These are phyloP conservation scores for Globisporangium cylindrosporum DNA, from an alignment of 352 stramenopile genomes.

Conservation along the genomic window DNA sequence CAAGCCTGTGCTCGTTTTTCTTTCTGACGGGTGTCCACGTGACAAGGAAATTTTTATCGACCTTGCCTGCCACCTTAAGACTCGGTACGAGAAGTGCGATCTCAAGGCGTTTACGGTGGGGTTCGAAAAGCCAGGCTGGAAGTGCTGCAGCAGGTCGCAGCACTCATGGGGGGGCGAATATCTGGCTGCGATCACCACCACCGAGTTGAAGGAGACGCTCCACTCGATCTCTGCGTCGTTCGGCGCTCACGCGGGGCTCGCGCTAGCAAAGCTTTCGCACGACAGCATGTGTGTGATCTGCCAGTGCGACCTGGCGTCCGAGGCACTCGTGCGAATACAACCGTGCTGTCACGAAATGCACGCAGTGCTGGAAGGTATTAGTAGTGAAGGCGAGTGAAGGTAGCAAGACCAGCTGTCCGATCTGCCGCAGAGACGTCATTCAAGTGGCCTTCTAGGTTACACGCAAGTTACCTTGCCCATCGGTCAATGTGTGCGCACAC, in stretches of 20 bases:
- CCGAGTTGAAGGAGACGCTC: conserved; percentile 3
- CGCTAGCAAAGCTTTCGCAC: background rate
- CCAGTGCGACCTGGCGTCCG: conserved; percentile 44
- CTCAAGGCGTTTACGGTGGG: background rate
- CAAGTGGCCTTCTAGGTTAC: no score
- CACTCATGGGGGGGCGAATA: background rate
- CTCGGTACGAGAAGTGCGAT: background rate
- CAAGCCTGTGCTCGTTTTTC: background rate
- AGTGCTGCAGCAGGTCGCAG: background rate
- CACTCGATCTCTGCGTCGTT: background rate
- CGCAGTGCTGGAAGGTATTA: conserved; percentile 32
- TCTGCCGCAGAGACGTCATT: conserved; percentile 3
- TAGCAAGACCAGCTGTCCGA: background rate
- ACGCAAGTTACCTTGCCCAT: no score
- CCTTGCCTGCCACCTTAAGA: background rate
- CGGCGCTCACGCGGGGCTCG: background rate
- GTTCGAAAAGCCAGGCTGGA: background rate
- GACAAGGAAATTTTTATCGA: no score
- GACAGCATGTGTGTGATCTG: conserved; percentile 51
- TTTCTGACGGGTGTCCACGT: background rate
- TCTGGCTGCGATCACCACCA: background rate
- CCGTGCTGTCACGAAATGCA: conserved; percentile 55
- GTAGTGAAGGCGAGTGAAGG: conserved; percentile 17
- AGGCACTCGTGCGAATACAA: conserved; percentile 34
- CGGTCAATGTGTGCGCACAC: no score